Evolutionary conservation across 208 protist species (phyloP), one percentile per base, ranked within the genome.

Genomic region (Zelonia costaricensis): DNA sequence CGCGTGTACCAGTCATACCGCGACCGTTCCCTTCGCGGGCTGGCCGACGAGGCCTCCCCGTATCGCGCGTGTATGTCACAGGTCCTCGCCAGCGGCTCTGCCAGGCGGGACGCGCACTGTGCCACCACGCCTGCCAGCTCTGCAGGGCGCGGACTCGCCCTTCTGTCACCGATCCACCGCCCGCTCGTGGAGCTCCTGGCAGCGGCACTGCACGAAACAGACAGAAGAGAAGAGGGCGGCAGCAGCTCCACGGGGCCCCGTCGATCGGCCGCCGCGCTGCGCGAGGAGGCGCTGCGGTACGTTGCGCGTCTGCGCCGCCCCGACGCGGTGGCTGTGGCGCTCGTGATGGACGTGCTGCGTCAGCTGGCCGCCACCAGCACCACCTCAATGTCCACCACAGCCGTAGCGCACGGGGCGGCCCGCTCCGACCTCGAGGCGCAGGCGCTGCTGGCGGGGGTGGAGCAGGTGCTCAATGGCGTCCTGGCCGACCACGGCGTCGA

Each of bases 251-350:
- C n/a, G n/a, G n/a, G n/a, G n/a, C n/a, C n/a, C n/a, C n/a, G n/a
- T n/a, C n/a, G n/a, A n/a, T n/a, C 59, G 8, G 25, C 16, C 13
- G 35, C 45, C 4, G 27, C 25, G 23, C 18, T 66, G 31, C 36
- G 12, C 18, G 47, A 76, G 42, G 38, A 71, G n/a, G 57, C 70
- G 2, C 33, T 76, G 12, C 15, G 39, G 15, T 57, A 82, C 23
- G 61, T 82, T 7, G 31, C 44, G 35, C 39, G 28, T 22, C 44
- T 83, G 4, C 71, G 80, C 8, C 69, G 40, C 10, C 72, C 76
- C 2, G 80, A 86, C 54, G 66, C 76, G 28, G 23, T 86, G 25
- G 27, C 67, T 27, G 47, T 86, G n/a, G 58, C 68, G 2, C 64
- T 86, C n/a, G 47, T 47, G 6, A 59, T 74, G 36, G 80, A 83